Evolutionary conservation across 2,329 filamentous ascomycete species (phyloP).

Genomic region (Westerdykella aurantiaca): DNA sequence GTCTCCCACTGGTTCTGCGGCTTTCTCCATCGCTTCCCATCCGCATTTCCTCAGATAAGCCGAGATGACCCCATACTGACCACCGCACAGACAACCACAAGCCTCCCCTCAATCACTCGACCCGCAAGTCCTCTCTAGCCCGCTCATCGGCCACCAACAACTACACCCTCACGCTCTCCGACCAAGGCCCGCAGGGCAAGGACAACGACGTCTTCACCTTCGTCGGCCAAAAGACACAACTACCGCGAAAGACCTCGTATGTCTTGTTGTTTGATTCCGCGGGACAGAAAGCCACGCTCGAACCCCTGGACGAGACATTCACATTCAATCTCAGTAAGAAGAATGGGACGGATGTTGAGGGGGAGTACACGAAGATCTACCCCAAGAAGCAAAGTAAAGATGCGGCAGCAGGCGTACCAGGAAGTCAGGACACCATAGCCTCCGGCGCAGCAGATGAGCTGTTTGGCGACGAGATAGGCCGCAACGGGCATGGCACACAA

Average conservation of each 20-base stretch:
- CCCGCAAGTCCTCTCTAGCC: conserved; percentile 24
- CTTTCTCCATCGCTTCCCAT: background rate
- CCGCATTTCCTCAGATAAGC: conserved; percentile 1
- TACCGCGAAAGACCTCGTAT: conserved; percentile 29
- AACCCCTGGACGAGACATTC: conserved; percentile 74
- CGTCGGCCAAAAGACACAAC: conserved; percentile 31
- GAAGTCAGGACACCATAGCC: conserved; percentile 1
- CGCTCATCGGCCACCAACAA: conserved; percentile 16
- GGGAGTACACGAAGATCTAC: conserved; percentile 62
- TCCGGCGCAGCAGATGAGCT: conserved; percentile 18
- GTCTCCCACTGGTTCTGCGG: conserved; percentile 1
- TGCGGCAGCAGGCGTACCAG: conserved; percentile 4
- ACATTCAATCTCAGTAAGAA: conserved; percentile 79
- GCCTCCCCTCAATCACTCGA: conserved; percentile 30
- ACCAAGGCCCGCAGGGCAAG: conserved; percentile 19
- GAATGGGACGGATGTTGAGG: conserved; percentile 58
- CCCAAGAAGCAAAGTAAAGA: conserved; percentile 18
- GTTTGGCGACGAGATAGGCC: conserved; percentile 20
- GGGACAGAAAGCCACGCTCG: conserved; percentile 72
- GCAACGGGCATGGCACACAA: background rate
- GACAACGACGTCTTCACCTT: conserved; percentile 37
- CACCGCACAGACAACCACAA: conserved; percentile 41
- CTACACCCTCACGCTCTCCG: conserved; percentile 28
- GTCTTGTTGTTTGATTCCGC: conserved; percentile 69
- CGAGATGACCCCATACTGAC: conserved; percentile 7